A percentile compares a stretch with the other conserved stretches of the same genome.
Evolutionary conservation across 179 eudicot genomes (phyloP).

Genomic region (Spinacia oleracea): DNA sequence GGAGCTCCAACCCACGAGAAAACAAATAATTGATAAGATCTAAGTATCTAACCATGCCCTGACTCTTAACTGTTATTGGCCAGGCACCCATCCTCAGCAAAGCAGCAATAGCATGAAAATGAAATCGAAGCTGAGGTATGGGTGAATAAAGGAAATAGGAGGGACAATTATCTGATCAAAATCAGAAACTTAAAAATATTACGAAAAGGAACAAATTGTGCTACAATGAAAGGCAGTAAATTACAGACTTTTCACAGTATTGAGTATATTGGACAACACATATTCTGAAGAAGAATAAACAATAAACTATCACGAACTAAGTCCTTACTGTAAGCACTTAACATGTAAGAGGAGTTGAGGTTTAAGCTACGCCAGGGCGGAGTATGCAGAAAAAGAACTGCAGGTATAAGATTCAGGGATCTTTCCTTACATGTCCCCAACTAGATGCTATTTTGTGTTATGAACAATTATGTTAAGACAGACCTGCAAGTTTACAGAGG

Average conservation of each 20-base stretch:
- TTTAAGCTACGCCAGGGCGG: background rate
- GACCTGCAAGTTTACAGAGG: background rate
- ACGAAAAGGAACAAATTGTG: background rate
- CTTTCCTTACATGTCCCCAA: background rate
- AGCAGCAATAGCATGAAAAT: background rate
- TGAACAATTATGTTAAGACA: background rate
- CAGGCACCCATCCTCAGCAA: background rate
- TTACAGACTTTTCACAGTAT: background rate
- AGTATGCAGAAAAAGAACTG: background rate
- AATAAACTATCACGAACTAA: background rate
- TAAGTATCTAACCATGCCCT: background rate
- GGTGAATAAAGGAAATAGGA: background rate
- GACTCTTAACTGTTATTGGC: background rate
- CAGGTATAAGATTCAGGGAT: background rate
- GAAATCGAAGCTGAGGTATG: background rate
- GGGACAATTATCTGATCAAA: background rate
- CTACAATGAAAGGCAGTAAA: background rate
- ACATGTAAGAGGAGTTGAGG: background rate
- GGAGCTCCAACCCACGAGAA: constrained; percentile 2
- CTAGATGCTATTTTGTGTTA: background rate
- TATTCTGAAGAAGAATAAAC: background rate
- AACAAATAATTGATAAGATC: background rate
- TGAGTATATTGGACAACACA: background rate
- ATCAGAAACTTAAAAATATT: background rate
- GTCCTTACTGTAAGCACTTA: background rate